Evolutionary conservation across 2,329 filamentous ascomycete genomes (phyloP), one percentile per base, ranked within the genome.

Genomic region (Myriosclerotinia scirpicola): DNA sequence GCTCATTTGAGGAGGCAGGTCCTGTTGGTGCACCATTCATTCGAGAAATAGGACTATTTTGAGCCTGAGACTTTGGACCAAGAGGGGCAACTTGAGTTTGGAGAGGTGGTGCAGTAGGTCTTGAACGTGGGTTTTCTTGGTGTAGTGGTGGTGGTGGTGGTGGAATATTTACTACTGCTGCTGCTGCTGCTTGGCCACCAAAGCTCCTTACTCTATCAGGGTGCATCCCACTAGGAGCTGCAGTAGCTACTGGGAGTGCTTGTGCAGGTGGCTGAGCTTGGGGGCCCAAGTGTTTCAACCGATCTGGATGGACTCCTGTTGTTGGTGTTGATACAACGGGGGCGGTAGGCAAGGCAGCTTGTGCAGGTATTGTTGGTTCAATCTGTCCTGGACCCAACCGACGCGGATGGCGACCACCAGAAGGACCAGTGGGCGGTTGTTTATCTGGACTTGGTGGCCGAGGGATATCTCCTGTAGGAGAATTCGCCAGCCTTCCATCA

Each of bases 231-330:
- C 69, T 64, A 34, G 71, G 48, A 64, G 77, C 74, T 12, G 77
- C 72, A 59, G 76, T 71, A 53, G 68, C 54, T 53, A 72, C 38
- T 67, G 75, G 68, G 11, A 76, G 75, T n/a, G 76, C 77, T n/a
- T 78, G 75, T 15, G 75, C 74, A 14, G 77, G 72, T 6, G 73
- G 69, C 26, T 74, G 72, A 26, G 73, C 67, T 50, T 74, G 77
- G 30, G 73, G 70, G 17, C 76, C 79, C 53, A 86, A 80, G 67
- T 83, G 82, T 48, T 78, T 79, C 59, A 85, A 74, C 30, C 83
- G 80, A 71, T 85, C 26, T 67, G 70, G 68, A 70, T 73, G 74
- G 68, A 75, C 67, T 71, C 73, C 73, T 50, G 69, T 44, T 30
- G 60, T 55, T 22, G 65, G 60, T 5, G 60, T 61, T 42, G 58